Evolutionary conservation across 2,329 filamentous ascomycete genomes (phyloP).

Genomic region (Xylariales sp.): DNA sequence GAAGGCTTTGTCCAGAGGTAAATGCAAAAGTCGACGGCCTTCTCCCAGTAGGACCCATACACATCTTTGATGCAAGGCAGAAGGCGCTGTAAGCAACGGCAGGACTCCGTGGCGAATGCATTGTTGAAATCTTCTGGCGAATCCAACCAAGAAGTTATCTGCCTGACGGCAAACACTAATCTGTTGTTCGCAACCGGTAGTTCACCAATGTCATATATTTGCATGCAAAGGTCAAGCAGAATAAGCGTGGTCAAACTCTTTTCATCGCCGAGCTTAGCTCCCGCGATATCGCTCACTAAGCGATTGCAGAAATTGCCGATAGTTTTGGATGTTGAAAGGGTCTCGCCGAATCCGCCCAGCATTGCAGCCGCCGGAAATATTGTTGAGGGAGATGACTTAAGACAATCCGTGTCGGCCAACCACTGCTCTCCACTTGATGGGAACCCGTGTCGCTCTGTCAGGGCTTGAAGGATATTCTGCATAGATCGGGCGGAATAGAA

Average conservation of each 20-base stretch:
- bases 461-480: conserved; percentile 60
- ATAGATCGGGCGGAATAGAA: conserved; percentile 66
- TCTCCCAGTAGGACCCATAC: conserved; percentile 89
- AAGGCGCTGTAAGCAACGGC: conserved; percentile 69
- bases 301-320: conserved; percentile 68
- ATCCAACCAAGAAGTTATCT: conserved; percentile 78
- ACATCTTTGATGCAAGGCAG: conserved; percentile 82
- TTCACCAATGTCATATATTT: conserved; percentile 63
- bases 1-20: conserved; percentile 65
- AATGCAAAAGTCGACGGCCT: conserved; percentile 68
- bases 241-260: conserved; percentile 63
- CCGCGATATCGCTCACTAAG: conserved; percentile 70
- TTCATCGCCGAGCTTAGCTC: conserved; percentile 56
- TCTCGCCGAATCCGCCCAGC: conserved; percentile 64
- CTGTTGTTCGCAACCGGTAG: conserved; percentile 73
- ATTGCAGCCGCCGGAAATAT: conserved; percentile 63
- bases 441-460: conserved; percentile 61
- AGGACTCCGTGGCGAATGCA: conserved; percentile 62
- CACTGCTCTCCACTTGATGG: conserved; percentile 59
- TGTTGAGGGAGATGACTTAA: conserved; percentile 61
- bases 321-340: conserved; percentile 59
- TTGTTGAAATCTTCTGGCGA: conserved; percentile 57
- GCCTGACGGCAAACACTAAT: conserved; percentile 83
- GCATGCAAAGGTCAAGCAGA: conserved; percentile 64
- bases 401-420: conserved; percentile 57